Conservation (phyloP, 371 early-diverging fungal genomes). For the Mucor ambiguus region DNA sequence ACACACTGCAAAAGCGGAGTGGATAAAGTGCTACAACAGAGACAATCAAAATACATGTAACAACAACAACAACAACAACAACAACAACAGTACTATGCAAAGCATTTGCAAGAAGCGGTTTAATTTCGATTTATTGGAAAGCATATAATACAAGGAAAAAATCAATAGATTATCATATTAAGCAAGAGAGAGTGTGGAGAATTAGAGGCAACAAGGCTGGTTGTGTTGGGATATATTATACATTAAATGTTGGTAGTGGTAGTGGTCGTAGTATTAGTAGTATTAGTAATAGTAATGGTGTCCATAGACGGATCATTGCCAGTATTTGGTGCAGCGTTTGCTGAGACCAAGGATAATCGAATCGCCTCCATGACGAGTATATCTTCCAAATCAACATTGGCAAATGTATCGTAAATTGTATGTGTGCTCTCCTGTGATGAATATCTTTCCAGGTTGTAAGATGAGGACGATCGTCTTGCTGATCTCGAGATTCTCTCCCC, state of each 20-base stretch:
- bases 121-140: not conserved
- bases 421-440: not conserved
- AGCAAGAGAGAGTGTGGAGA: not conserved
- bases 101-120: not conserved
- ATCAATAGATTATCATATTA: not conserved
- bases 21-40: not conserved
- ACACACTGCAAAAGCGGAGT: not conserved
- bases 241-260: not conserved
- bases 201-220: not conserved
- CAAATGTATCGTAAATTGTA: slow-evolving; percentile 16
- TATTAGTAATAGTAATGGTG: not conserved
- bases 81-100: not conserved
- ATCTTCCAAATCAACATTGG: slow-evolving; percentile 73
- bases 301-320: not conserved
- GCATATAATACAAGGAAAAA: not conserved
- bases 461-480: not conserved
- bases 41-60: not conserved
- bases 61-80: not conserved
- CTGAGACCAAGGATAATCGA: slow-evolving; percentile 45
- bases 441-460: not conserved
- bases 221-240: not conserved
- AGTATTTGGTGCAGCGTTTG: not conserved
- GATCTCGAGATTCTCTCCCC: not conserved
- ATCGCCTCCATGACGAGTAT: slow-evolving; percentile 85
- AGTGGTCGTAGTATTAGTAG: not conserved